These are phyloP conservation scores for Pythium coloratum DNA, from an alignment of 352 stramenopile genomes.

Conservation along the genomic window DNA sequence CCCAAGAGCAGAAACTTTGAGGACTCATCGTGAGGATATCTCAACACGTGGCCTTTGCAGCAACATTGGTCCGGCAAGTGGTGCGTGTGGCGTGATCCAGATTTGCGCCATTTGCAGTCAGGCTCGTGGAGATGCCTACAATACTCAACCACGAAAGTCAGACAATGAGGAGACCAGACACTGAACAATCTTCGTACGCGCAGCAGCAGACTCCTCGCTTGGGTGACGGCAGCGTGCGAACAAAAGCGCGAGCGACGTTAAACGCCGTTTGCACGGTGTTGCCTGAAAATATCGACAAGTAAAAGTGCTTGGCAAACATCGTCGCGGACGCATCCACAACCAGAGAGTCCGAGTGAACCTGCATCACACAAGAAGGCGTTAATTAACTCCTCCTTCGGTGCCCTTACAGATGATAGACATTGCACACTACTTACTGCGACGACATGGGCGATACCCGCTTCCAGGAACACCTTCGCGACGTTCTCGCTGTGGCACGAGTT, in stretches of 20 bases:
- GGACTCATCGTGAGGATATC: slow-evolving; percentile 77
- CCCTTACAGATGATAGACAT: background rate
- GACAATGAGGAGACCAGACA: background rate
- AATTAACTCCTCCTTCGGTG: too few relatives aligned
- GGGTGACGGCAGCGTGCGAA: slow-evolving; percentile 57
- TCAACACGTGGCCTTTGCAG: slow-evolving; percentile 60
- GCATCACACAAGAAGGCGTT: slow-evolving; percentile 1
- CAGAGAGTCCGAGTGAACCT: slow-evolving; percentile 77
- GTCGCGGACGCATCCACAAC: slow-evolving; percentile 75
- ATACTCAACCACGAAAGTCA: background rate
- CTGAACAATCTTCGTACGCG: slow-evolving; percentile 46
- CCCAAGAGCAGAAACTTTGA: slow-evolving; percentile 80
- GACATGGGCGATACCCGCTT: slow-evolving; percentile 88
- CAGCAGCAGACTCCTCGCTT: slow-evolving; percentile 71
- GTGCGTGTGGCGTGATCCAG: slow-evolving; percentile 60
- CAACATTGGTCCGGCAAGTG: slow-evolving; percentile 65
- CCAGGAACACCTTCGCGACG: slow-evolving; percentile 84
- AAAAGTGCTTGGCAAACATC: slow-evolving; percentile 88
- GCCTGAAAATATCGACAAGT: slow-evolving; percentile 76
- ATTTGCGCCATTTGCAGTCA: slow-evolving; percentile 63
- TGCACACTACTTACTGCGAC: slow-evolving; percentile 55
- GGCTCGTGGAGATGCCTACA: slow-evolving; percentile 69
- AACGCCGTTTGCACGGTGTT: slow-evolving; percentile 73
- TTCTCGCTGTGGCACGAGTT: slow-evolving; percentile 86
- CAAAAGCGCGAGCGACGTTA: slow-evolving; percentile 68